phyloP scores from a whole-genome alignment of 2,329 filamentous ascomycete genomes.

The Aspergillus sp. region DNA sequence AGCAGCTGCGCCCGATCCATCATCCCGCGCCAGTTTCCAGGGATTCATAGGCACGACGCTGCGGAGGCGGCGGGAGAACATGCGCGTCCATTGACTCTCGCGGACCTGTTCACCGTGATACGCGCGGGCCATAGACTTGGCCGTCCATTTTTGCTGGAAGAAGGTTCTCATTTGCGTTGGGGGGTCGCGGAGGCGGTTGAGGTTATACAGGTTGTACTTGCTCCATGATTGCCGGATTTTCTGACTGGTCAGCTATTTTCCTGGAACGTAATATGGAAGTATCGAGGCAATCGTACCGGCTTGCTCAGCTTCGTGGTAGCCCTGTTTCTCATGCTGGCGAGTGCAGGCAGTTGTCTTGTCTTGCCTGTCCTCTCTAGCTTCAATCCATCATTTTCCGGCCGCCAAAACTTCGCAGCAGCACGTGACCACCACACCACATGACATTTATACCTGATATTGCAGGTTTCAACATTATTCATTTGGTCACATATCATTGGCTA shows the following conservation, averaged over 20 bases:
- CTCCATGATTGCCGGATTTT: slow-evolving; percentile 96
- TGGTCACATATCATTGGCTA: slow-evolving; percentile 14
- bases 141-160: slow-evolving; percentile 97
- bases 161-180: slow-evolving; percentile 61
- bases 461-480: slow-evolving; percentile 4
- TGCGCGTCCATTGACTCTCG: slow-evolving; percentile 89
- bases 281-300: slow-evolving; percentile 29
- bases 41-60: slow-evolving; percentile 85
- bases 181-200: slow-evolving; percentile 57
- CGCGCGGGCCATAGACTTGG: slow-evolving; percentile 77
- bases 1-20: slow-evolving; percentile 79
- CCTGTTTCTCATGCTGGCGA: slow-evolving; percentile 45
- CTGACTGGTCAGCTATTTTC: slow-evolving; percentile 48
- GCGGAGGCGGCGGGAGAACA: slow-evolving; percentile 80
- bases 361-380: slow-evolving; percentile 9
- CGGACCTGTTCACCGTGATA: slow-evolving; percentile 96
- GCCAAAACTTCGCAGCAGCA: slow-evolving; percentile 35
- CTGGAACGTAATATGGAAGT: too few relatives aligned
- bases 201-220: slow-evolving; percentile 94
- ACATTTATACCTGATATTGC: slow-evolving; percentile 7
- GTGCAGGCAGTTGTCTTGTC: slow-evolving; percentile 6
- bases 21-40: slow-evolving; percentile 71
- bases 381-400: slow-evolving; percentile 15
- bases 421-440: slow-evolving; percentile 23
- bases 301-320: slow-evolving; percentile 43